phyloP scores from a whole-genome alignment of 177 flowering plant species.

The Vitis hybrid region DNA sequence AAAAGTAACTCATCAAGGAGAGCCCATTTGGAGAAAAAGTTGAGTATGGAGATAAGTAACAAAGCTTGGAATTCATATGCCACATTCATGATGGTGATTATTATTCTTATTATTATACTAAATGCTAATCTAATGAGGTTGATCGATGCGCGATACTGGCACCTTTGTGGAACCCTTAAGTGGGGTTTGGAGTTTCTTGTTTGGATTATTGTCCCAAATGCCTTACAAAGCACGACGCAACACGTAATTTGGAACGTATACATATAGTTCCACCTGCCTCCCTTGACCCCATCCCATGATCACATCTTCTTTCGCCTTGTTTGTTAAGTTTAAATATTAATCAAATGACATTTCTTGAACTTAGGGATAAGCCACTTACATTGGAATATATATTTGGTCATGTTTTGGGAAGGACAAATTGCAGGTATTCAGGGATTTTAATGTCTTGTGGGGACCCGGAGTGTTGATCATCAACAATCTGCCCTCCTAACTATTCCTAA shows the following conservation, averaged over 20 bases:
- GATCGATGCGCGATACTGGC: neutral
- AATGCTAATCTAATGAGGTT: neutral
- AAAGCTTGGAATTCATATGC: neutral
- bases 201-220: slow-evolving; percentile 3
- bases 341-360: slow-evolving; percentile 1
- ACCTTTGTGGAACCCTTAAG: neutral
- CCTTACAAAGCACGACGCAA: neutral
- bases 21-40: neutral
- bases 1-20: neutral
- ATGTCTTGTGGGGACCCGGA: slow-evolving; percentile 10
- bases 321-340: neutral
- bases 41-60: too few species aligned
- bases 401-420: slow-evolving; percentile 12
- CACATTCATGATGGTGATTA: neutral
- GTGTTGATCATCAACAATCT: neutral
- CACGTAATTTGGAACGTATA: too few species aligned
- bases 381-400: slow-evolving; percentile 3
- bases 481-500: slow-evolving; percentile 1
- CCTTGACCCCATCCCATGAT: slow-evolving; percentile 5
- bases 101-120: neutral
- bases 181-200: slow-evolving; percentile 5
- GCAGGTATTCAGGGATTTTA: slow-evolving; percentile 9
- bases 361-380: neutral
- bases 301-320: neutral
- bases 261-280: slow-evolving; percentile 17